These are phyloP conservation scores for Marasmius oreades DNA, from an alignment of 1,284 basidiomycete species.

Conservation along the genomic window DNA sequence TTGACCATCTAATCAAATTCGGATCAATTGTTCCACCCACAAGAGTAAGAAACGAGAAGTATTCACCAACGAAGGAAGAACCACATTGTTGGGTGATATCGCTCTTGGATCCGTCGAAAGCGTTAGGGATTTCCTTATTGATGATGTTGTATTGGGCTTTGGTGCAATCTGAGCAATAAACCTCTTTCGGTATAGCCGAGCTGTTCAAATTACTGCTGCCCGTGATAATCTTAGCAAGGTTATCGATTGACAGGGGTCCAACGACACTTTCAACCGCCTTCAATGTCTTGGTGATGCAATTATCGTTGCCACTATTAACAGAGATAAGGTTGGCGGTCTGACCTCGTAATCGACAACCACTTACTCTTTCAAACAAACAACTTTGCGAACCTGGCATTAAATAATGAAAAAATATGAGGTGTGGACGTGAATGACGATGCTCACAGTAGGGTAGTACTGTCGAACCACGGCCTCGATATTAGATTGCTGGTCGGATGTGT, in stretches of 20 bases:
- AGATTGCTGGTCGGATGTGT: constrained; percentile 17
- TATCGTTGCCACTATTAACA: constrained; percentile 32
- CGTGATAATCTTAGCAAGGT: constrained; percentile 24
- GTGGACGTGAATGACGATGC: background rate
- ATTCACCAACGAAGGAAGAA: constrained; percentile 45
- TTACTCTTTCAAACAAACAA: constrained; percentile 57
- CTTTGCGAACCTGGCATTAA: constrained; percentile 26
- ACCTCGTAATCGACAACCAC: constrained; percentile 18
- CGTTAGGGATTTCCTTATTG: constrained; percentile 32
- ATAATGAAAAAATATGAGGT: background rate
- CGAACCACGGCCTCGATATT: constrained; percentile 38
- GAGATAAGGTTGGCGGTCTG: background rate
- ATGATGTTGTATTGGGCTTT: constrained; percentile 51
- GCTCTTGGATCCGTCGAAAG: constrained; percentile 26
- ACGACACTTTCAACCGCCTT: constrained; percentile 39
- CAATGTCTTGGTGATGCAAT: constrained; percentile 55
- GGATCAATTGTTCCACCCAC: background rate
- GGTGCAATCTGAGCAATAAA: constrained; percentile 52
- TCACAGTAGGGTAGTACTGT: constrained; percentile 48
- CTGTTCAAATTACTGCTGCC: constrained; percentile 17
- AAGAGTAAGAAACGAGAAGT: background rate
- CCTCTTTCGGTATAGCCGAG: constrained; percentile 34
- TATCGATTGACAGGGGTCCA: constrained; percentile 21
- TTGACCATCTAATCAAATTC: constrained; percentile 28
- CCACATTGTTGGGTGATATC: constrained; percentile 44